Percentiles rank a stretch among this genome's conserved stretches.
phyloP scores from a whole-genome alignment of 148 eudicot genomes.

The Fagopyrum tataricum region DNA sequence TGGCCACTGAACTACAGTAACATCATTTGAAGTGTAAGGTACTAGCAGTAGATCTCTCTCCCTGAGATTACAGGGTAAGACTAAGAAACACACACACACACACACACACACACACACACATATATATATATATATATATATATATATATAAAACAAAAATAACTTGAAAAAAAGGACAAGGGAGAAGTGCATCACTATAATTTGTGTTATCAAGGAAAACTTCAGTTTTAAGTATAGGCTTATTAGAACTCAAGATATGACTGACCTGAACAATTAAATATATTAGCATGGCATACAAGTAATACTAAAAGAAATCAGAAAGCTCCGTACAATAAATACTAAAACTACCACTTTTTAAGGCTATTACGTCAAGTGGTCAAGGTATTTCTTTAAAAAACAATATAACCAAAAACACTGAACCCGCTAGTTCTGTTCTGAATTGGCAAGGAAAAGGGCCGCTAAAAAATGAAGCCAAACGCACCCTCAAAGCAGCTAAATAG shows the following conservation, averaged over 20 bases:
- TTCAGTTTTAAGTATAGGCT: neutral
- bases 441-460: neutral
- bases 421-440: neutral
- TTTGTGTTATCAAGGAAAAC: neutral
- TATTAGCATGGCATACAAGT: constrained; percentile 1
- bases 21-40: constrained; percentile 72
- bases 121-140: too few species aligned
- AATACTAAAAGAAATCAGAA: neutral
- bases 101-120: too few species aligned
- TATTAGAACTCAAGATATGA: neutral
- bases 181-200: constrained; percentile 2
- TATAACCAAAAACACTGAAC: neutral
- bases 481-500: neutral
- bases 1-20: constrained; percentile 97
- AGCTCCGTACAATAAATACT: neutral
- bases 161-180: neutral
- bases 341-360: neutral
- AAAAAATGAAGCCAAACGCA: neutral
- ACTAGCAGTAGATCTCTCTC: constrained; percentile 94
- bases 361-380: neutral
- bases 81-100: neutral
- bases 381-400: neutral
- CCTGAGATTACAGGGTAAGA: constrained; percentile 30
- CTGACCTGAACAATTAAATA: neutral
- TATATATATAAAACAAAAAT: too few species aligned